Base-by-base conservation (phyloP, 305 asterid genomes). In the Plantago rigida region DNA sequence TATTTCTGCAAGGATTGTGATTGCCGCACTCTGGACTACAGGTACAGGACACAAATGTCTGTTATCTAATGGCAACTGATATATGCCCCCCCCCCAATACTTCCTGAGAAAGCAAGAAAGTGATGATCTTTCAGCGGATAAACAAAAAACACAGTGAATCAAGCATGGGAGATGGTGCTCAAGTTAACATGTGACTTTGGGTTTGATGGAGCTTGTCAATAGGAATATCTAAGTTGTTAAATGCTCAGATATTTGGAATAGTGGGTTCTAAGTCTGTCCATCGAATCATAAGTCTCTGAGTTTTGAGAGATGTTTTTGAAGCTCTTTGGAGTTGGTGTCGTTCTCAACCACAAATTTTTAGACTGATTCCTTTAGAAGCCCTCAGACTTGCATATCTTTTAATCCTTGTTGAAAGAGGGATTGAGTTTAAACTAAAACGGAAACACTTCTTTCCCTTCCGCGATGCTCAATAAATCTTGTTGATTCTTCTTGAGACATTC, bases 1-100 rank as follows among this genome's bases (percentile, higher is more conserved):
- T 91, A 86, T 79, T 87, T 87, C 70, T 91, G 95, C 83, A 87
- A 84, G 80, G 94, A 86, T 61, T 91, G 96, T 64, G 94, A 91
- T 67, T 91, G 96, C 72, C 86, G 82, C 63, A 58, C 70, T 3
- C 90, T 87, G 63, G 87, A 84, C 71, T 82, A 81, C 78, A 81
- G 95, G 96, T 91, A 81, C 51, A 50, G 73, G 64, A 58, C 29
- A 67, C 26, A 64, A n/a, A 66, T 58, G 47, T 45, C 62, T 62
- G 57, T 13, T 44, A 34, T 34, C 41, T 3, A 34, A 34, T 34
- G 41, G 41, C 41, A 34, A 6, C 1, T 34, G 41, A 10, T 10
- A 5, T 10, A 5, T 10, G 1, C 45, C 8, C 45, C 11, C 12
- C 45, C 7, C 26, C 0, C 26, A 22, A 22, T 22, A 2, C 26